Evolutionary conservation across 2,329 filamentous ascomycete species (phyloP).

Genomic region (Sporothrix inflata): DNA sequence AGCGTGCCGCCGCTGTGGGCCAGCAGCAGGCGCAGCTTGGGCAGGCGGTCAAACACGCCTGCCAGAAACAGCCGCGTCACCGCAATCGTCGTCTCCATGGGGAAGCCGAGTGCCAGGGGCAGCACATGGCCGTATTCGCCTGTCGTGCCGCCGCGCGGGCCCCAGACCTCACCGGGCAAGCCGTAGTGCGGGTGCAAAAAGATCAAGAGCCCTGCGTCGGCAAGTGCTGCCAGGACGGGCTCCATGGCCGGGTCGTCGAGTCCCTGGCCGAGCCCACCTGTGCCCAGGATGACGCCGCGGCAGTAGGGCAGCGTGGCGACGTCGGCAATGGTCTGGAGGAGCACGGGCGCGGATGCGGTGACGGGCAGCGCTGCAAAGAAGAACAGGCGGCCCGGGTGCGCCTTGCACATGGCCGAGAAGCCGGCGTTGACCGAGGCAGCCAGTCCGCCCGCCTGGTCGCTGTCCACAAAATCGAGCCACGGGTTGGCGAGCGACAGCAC

Average conservation of each 20-base stretch:
- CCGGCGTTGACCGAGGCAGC: slow-evolving; percentile 76
- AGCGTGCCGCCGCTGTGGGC: slow-evolving; percentile 89
- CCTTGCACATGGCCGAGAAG: slow-evolving; percentile 71
- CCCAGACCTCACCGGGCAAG: slow-evolving; percentile 78
- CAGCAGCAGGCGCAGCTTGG: slow-evolving; percentile 70
- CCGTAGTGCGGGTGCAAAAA: slow-evolving; percentile 95
- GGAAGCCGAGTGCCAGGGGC: slow-evolving; percentile 83
- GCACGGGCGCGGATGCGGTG: slow-evolving; percentile 63
- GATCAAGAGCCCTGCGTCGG: slow-evolving; percentile 65
- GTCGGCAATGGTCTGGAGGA: slow-evolving; percentile 67
- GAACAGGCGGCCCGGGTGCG: slow-evolving; percentile 70
- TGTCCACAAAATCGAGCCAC: slow-evolving; percentile 82
- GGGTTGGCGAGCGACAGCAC: slow-evolving; percentile 91
- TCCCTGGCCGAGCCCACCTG: slow-evolving; percentile 76
- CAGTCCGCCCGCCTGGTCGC: slow-evolving; percentile 62
- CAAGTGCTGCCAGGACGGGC: slow-evolving; percentile 71
- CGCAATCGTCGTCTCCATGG: slow-evolving; percentile 90
- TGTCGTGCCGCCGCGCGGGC: slow-evolving; percentile 57
- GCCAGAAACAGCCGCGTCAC: slow-evolving; percentile 85
- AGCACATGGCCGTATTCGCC: slow-evolving; percentile 83
- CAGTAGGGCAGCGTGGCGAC: slow-evolving; percentile 67
- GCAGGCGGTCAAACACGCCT: slow-evolving; percentile 79
- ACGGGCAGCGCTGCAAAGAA: slow-evolving; percentile 84
- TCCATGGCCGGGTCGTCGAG: slow-evolving; percentile 77
- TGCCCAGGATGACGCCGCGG: slow-evolving; percentile 87